phyloP scores from a whole-genome alignment of 257 asterid genomes.

The Handroanthus guayacan region DNA sequence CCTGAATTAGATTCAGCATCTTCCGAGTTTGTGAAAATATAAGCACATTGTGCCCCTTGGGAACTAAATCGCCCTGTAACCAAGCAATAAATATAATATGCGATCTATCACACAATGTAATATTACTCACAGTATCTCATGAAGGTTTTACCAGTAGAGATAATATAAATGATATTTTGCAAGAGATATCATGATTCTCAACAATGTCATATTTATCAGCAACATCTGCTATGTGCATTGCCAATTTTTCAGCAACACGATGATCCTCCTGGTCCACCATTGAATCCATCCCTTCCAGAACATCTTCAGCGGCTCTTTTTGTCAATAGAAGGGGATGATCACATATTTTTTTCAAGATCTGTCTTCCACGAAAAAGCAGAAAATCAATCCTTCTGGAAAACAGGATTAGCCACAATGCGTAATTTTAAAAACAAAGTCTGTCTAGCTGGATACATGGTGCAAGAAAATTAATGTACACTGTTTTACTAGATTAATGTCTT shows the following conservation, averaged over 20 bases:
- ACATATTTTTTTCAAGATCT: conserved; percentile 94
- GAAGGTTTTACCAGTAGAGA: conserved; percentile 73
- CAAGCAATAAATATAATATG: conserved; percentile 31
- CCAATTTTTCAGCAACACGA: conserved; percentile 83
- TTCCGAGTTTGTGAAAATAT: conserved; percentile 94
- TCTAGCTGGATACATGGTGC: not conserved
- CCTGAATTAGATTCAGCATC: conserved; percentile 94
- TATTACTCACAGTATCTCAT: not conserved
- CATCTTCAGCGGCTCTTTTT: conserved; percentile 97
- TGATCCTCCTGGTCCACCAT: conserved; percentile 67
- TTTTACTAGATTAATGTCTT: conserved; percentile 7
- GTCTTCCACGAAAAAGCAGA: conserved; percentile 30
- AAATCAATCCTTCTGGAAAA: conserved; percentile 24
- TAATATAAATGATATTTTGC: conserved; percentile 82
- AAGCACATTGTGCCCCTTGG: conserved; percentile 90
- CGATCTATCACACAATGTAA: not conserved
- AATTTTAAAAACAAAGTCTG: not conserved
- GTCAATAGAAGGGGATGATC: conserved; percentile 95
- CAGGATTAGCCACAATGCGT: conserved; percentile 10
- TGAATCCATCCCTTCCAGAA: conserved; percentile 95
- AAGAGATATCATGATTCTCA: conserved; percentile 73
- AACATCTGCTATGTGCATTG: conserved; percentile 89
- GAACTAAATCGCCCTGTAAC: conserved; percentile 75
- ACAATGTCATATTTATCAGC: conserved; percentile 74
- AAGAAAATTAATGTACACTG: not conserved